Conservation (phyloP, 1,139 yeast species). For the Nakaseomyces delphensis region DNA sequence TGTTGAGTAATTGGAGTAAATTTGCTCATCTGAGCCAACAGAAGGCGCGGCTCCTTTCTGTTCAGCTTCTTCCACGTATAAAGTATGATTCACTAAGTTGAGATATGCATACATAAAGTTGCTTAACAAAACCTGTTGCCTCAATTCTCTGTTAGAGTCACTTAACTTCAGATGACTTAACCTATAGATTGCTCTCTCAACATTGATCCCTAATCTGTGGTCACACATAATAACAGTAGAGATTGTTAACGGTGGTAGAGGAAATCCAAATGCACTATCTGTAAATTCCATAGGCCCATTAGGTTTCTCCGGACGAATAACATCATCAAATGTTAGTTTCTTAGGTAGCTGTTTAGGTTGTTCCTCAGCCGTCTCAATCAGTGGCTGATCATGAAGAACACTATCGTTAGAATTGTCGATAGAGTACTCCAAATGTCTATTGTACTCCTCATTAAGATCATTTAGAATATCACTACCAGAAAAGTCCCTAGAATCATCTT, state of each 20-base stretch:
- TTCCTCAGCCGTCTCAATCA: background rate
- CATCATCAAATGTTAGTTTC: conserved; percentile 31
- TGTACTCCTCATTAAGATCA: conserved; percentile 3
- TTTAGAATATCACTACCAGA: conserved; percentile 4
- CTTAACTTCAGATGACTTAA: conserved; percentile 88
- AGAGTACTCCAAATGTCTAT: conserved; percentile 3
- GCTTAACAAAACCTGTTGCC: conserved; percentile 85
- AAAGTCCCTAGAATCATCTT: conserved; percentile 3
- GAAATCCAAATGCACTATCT: conserved; percentile 79
- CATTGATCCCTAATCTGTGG: conserved; percentile 84
- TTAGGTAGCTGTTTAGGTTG: conserved; percentile 17
- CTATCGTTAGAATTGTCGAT: conserved; percentile 4
- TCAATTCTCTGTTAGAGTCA: conserved; percentile 80
- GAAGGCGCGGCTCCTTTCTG: background rate
- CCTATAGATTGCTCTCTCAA: conserved; percentile 90
- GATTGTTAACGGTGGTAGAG: conserved; percentile 68
- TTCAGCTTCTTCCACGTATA: conserved; percentile 41
- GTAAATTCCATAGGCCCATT: conserved; percentile 72
- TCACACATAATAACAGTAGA: conserved; percentile 73
- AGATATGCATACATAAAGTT: conserved; percentile 97
- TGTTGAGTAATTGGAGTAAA: background rate
- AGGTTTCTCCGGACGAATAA: conserved; percentile 33
- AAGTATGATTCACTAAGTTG: conserved; percentile 84
- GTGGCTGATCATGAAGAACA: background rate
- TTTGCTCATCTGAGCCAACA: background rate